phyloP scores from a whole-genome alignment of 1,284 basidiomycete species.

The Ganoderma lingzhi region DNA sequence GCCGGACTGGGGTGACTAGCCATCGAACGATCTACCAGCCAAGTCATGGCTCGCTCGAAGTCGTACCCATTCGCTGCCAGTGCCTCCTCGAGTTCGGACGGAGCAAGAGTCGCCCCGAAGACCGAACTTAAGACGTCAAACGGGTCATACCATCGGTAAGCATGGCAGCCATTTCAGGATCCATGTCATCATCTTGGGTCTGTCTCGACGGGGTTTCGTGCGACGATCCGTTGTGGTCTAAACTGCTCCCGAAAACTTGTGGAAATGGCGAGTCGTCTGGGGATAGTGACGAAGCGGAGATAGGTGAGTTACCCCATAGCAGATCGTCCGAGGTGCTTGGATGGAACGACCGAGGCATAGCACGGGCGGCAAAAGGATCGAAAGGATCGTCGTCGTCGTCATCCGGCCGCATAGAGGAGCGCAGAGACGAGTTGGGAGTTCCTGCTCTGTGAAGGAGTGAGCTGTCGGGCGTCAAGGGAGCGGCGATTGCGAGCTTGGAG shows the following conservation, averaged over 20 bases:
- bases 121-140: constrained; percentile 96
- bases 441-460: constrained; percentile 61
- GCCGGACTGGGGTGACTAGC: constrained; percentile 51
- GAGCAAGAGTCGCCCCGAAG: constrained; percentile 88
- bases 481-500: constrained; percentile 89
- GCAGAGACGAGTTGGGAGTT: constrained; percentile 63
- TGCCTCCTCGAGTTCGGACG: constrained; percentile 93
- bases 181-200: constrained; percentile 48
- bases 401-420: constrained; percentile 64
- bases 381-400: constrained; percentile 79
- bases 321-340: constrained; percentile 70
- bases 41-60: constrained; percentile 94
- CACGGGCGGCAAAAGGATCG: constrained; percentile 69
- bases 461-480: constrained; percentile 83
- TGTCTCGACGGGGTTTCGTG: constrained; percentile 25
- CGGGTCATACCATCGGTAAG: constrained; percentile 94
- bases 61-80: constrained; percentile 90
- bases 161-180: constrained; percentile 62
- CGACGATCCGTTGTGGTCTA: constrained; percentile 29
- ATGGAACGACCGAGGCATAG: constrained; percentile 62
- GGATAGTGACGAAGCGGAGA: constrained; percentile 57
- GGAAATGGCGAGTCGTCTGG: constrained; percentile 51
- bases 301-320: constrained; percentile 62
- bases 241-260: constrained; percentile 27
- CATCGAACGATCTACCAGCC: constrained; percentile 81